These are phyloP conservation scores for Solanum arcanum DNA, from an alignment of 257 asterid genomes.

Conservation along the genomic window DNA sequence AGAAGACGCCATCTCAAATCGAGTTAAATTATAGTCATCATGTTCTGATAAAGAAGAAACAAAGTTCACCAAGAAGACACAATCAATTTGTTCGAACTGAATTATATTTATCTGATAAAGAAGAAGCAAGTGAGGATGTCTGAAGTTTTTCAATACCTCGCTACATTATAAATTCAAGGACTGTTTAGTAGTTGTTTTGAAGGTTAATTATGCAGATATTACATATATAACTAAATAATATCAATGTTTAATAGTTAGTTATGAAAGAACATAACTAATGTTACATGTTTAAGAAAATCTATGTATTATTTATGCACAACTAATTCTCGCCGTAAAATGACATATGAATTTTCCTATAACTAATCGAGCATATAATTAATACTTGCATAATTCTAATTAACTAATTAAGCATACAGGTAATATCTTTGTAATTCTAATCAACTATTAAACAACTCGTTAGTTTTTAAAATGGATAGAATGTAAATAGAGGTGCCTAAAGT, in stretches of 20 bases:
- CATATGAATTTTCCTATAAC: neutral
- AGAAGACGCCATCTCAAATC: too few relatives aligned
- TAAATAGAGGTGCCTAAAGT: neutral
- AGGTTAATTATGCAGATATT: too few relatives aligned
- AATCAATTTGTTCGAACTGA: fast-evolving
- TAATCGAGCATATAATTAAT: too few relatives aligned
- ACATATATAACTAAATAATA: too few relatives aligned
- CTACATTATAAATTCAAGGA: neutral
- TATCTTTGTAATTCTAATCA: neutral
- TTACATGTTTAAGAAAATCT: too few relatives aligned
- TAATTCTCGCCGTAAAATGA: too few relatives aligned
- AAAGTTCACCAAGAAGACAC: too few relatives aligned
- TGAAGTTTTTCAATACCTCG: neutral
- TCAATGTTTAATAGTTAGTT: neutral
- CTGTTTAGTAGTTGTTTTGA: too few relatives aligned
- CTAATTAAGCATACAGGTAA: too few relatives aligned
- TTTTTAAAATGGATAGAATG: neutral
- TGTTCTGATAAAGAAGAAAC: neutral
- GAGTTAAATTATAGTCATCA: too few relatives aligned
- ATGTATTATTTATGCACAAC: neutral
- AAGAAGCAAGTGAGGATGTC: neutral
- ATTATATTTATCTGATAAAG: neutral
- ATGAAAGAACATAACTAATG: neutral
- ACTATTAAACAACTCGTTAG: neutral
- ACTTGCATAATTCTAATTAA: too few relatives aligned